phyloP scores from a whole-genome alignment of 2,329 filamentous ascomycete genomes.

The Xylariaceae sp. region DNA sequence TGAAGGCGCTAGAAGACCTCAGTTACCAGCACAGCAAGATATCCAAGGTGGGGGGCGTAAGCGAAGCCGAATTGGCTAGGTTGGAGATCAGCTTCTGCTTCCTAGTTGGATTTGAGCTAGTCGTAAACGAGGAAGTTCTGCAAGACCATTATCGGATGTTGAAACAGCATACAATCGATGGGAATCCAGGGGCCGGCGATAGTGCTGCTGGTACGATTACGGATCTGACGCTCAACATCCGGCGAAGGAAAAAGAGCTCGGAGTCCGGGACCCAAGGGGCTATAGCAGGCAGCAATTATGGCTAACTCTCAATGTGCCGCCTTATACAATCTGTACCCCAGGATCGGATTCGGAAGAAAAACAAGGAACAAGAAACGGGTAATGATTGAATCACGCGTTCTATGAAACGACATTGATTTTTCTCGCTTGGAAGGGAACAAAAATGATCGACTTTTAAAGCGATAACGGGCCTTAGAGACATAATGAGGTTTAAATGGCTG shows the following conservation, averaged over 20 bases:
- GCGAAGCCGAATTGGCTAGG: slow-evolving; percentile 70
- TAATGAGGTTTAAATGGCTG: not conserved
- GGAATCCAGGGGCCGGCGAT: not conserved
- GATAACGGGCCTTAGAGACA: not conserved
- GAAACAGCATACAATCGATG: slow-evolving; percentile 21
- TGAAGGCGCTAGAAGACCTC: slow-evolving; percentile 92
- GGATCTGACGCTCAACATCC: slow-evolving; percentile 19
- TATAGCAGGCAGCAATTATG: not conserved
- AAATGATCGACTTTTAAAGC: not conserved
- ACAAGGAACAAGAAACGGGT: not conserved
- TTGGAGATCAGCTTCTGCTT: slow-evolving; percentile 89
- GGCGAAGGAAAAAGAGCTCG: slow-evolving; percentile 17
- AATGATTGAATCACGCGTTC: not conserved
- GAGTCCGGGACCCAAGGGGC: not conserved
- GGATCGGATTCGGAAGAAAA: not conserved
- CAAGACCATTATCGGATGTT: slow-evolving; percentile 64
- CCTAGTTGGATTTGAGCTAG: slow-evolving; percentile 75
- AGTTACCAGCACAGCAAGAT: slow-evolving; percentile 80
- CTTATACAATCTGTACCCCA: no score
- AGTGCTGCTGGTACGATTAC: slow-evolving; percentile 13
- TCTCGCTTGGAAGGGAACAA: not conserved
- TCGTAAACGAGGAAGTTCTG: slow-evolving; percentile 54
- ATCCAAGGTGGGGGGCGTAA: slow-evolving; percentile 83
- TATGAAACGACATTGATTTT: not conserved
- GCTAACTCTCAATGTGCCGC: not conserved